Conservation (phyloP, 2,329 filamentous ascomycete species). For the Hymenoscyphus infarciens region DNA sequence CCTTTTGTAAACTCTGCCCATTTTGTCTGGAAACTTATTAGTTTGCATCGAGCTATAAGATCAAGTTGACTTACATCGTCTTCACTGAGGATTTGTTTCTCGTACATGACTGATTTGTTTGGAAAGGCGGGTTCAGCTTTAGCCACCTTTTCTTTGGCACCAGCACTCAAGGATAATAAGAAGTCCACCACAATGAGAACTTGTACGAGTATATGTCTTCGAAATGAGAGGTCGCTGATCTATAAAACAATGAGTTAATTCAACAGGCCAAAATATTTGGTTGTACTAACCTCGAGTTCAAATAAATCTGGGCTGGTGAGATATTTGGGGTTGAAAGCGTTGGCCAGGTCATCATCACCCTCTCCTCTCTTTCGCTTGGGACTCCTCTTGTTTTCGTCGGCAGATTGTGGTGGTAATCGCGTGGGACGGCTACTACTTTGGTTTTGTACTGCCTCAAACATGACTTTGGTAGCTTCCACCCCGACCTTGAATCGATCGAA, state of each 20-base stretch:
- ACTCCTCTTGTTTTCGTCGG: conserved; percentile 61
- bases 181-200: conserved; percentile 94
- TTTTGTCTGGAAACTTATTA: conserved; percentile 53
- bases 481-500: conserved; percentile 64
- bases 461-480: conserved; percentile 60
- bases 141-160: conserved; percentile 74
- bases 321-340: conserved; percentile 94
- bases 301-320: conserved; percentile 96
- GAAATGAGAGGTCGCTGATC: conserved; percentile 92
- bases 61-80: conserved; percentile 64
- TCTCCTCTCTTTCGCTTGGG: conserved; percentile 67
- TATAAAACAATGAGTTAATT: conserved; percentile 38
- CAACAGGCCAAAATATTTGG: background rate
- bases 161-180: conserved; percentile 80
- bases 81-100: conserved; percentile 68
- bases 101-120: conserved; percentile 82
- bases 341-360: conserved; percentile 59
- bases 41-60: background rate
- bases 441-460: conserved; percentile 67
- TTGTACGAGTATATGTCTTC: conserved; percentile 91
- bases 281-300: conserved; percentile 71
- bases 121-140: conserved; percentile 56
- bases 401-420: conserved; percentile 39
- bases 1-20: conserved; percentile 80
- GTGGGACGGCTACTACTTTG: conserved; percentile 46